phyloP scores from a whole-genome alignment of 805 yeast species.

The fission yeast (Schizosaccharomyces pombe) region DNA sequence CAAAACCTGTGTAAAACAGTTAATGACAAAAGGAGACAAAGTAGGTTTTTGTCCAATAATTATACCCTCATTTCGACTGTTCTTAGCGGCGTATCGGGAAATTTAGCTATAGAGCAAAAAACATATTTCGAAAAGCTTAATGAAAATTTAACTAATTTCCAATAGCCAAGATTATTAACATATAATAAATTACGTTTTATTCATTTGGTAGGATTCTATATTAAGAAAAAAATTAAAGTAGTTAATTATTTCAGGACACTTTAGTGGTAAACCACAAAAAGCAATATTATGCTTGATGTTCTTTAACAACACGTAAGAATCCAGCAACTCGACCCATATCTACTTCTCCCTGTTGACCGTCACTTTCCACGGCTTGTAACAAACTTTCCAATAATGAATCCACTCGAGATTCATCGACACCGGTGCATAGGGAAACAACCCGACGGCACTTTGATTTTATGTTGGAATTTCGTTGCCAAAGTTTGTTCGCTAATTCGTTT shows the following conservation, averaged over 20 bases:
- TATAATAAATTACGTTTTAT: no score
- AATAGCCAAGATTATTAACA: not conserved
- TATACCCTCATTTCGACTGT: slow-evolving; percentile 40
- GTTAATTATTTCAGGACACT: no score
- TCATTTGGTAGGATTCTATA: not conserved
- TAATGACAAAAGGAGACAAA: slow-evolving; percentile 21
- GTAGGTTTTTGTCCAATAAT: slow-evolving; percentile 50
- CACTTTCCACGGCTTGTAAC: slow-evolving; percentile 75
- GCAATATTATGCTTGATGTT: slow-evolving; percentile 6
- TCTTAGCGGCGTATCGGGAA: slow-evolving; percentile 23
- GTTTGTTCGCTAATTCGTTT: slow-evolving; percentile 26
- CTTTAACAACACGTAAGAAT: slow-evolving; percentile 22
- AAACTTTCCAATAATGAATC: slow-evolving; percentile 64
- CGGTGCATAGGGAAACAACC: slow-evolving; percentile 75
- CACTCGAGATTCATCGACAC: slow-evolving; percentile 58
- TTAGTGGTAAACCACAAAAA: no score
- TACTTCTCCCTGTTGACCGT: slow-evolving; percentile 21
- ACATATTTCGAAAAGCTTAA: not conserved
- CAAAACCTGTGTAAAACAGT: slow-evolving; percentile 37
- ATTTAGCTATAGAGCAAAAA: slow-evolving; percentile 20
- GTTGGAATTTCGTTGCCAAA: slow-evolving; percentile 30
- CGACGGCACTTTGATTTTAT: slow-evolving; percentile 60
- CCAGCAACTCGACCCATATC: slow-evolving; percentile 34
- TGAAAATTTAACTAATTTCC: not conserved
- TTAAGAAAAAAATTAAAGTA: not conserved